Base-by-base conservation (phyloP, 2,329 filamentous ascomycete genomes). In the Colletotrichum musicola region DNA sequence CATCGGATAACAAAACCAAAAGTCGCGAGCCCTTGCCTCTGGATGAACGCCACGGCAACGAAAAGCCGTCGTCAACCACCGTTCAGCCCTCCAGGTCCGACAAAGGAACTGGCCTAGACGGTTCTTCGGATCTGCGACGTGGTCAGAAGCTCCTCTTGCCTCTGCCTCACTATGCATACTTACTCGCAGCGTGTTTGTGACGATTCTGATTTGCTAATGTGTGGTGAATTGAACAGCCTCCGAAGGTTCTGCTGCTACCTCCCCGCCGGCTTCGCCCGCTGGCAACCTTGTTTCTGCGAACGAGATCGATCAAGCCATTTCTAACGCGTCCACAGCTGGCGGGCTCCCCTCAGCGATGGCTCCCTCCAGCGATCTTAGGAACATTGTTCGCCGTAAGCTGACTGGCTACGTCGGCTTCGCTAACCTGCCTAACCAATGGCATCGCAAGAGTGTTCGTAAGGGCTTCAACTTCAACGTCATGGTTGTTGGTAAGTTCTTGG, bases 381-480 rank as follows among this genome's bases (percentile, higher is more conserved):
- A 99, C 87, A 97, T 99, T 81, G 95, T 99, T 77, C 93, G 96
- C 83, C 90, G 96, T 83, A 99, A 99, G 88, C 87, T 99, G 80
- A 98, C 96, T 58, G 96, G 96, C 79, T 99, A 98, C 77, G 96
- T 99, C 77, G 96, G 96, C 74, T 99, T 99, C 79, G 96, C 96
- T 82, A 99, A 99, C 82, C 85, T 99, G 80, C 96, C 96, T 73
- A 99, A 99, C 86, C 96, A 99, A 85, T 99, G 96, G 96, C 96
- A 99, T 88, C 95, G 96, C 83, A 99, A 99, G 92, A 98, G 95
- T 90, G 96, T 99, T 78, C 94, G 96, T 80, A 99, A 99, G 85
- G 96, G 96, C 71, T 99, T 99, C 90, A 99, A 98, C 89, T 99
- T 99, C 89, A 99, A 99, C 81, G 96, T 99, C 75, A 99, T 99